phyloP scores from a whole-genome alignment of 192 early-diverging fungal genomes.

The Umbelopsis ramanniana region DNA sequence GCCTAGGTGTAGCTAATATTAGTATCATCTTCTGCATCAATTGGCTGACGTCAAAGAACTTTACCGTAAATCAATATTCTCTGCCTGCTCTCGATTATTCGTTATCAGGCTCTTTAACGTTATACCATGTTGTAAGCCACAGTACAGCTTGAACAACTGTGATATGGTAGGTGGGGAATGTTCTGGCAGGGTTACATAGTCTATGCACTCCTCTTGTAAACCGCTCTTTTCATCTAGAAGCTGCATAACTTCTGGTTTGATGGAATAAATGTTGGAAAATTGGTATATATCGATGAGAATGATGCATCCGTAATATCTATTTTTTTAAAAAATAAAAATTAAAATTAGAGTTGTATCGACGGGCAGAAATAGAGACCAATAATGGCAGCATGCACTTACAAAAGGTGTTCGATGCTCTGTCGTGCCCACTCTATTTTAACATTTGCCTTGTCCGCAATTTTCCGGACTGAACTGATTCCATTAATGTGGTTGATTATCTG shows the following conservation, averaged over 20 bases:
- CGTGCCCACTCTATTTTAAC: conserved; percentile 77
- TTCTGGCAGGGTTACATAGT: conserved; percentile 70
- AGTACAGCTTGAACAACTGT: conserved; percentile 78
- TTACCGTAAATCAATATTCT: conserved; percentile 85
- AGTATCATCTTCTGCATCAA: not conserved
- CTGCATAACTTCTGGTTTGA: conserved; percentile 63
- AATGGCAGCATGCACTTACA: conserved; percentile 55
- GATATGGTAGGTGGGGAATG: conserved; percentile 62
- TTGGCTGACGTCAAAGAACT: not conserved
- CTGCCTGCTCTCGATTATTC: conserved; percentile 64
- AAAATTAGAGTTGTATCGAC: no score
- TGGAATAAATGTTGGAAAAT: conserved; percentile 90
- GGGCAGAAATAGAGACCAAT: no score
- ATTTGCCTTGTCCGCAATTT: conserved; percentile 80
- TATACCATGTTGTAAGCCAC: conserved; percentile 74
- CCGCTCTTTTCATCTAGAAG: conserved; percentile 63
- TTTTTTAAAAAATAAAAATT: no score
- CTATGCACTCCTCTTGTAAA: conserved; percentile 76
- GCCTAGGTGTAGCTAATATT: conserved; percentile 49
- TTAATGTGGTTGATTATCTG: conserved; percentile 81
- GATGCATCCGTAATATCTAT: conserved; percentile 90
- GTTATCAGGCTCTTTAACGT: conserved; percentile 89
- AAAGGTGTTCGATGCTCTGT: conserved; percentile 84
- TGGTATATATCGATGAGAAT: conserved; percentile 93
- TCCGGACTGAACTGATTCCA: conserved; percentile 81